Evolutionary conservation across 129 eudicot genomes (phyloP).

Genomic region (Saposhnikovia divaricata): DNA sequence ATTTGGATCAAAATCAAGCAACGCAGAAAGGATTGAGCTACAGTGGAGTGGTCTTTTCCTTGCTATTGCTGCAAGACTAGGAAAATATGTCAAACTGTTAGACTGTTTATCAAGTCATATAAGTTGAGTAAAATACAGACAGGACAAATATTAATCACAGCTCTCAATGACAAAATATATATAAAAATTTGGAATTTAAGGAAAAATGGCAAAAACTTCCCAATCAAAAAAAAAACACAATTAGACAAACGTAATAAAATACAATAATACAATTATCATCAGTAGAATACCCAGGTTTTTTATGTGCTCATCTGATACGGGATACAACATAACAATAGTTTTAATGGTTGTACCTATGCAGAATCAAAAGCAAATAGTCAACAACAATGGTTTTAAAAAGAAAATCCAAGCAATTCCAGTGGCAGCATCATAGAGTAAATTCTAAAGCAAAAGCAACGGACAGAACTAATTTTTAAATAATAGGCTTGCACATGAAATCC

Average conservation of each 20-base stretch:
- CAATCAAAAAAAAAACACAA: background rate
- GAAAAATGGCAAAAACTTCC: background rate
- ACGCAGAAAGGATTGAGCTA: slow-evolving; percentile 46
- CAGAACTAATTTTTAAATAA: too few species aligned
- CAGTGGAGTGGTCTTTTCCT: slow-evolving; percentile 61
- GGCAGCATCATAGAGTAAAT: too few species aligned
- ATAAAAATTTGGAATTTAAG: background rate
- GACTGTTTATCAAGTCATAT: background rate
- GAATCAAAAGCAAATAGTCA: background rate
- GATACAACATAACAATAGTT: background rate
- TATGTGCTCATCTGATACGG: background rate
- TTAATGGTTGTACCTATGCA: background rate
- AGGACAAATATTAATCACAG: background rate
- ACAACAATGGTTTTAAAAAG: background rate
- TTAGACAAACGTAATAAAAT: background rate
- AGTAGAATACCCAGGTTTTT: background rate
- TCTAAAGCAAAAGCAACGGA: background rate
- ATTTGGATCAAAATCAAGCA: slow-evolving; percentile 58
- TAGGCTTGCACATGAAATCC: background rate
- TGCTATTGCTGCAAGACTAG: slow-evolving; percentile 84
- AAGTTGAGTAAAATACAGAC: background rate
- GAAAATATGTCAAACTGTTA: slow-evolving; percentile 17
- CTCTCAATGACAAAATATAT: background rate
- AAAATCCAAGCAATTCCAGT: background rate
- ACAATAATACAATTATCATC: background rate